These are phyloP conservation scores for Trypanosoma grayi DNA, from an alignment of 208 protist species.

Conservation along the genomic window DNA sequence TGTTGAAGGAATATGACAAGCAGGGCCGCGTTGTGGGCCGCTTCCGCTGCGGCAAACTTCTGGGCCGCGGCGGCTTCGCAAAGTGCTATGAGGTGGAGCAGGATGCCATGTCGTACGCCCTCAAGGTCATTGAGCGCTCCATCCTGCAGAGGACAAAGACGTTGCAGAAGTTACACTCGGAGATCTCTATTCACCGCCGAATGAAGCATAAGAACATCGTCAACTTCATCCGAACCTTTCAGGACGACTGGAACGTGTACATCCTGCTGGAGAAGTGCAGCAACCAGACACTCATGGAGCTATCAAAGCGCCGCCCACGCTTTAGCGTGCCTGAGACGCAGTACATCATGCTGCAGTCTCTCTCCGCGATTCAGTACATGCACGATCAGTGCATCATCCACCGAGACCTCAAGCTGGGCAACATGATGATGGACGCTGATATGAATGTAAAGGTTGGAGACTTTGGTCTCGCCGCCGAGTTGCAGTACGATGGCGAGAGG, in stretches of 20 bases:
- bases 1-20: conserved; percentile 20
- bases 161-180: conserved; percentile 94
- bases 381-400: conserved; percentile 95
- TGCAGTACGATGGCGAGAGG: conserved; percentile 91
- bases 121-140: conserved; percentile 94
- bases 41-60: conserved; percentile 57
- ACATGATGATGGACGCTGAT: conserved; percentile 92
- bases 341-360: conserved; percentile 93
- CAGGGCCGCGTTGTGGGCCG: conserved; percentile 39
- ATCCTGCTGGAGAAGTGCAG: conserved; percentile 98
- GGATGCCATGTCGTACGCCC: conserved; percentile 79
- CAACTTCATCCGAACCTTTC: conserved; percentile 95
- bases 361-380: conserved; percentile 95
- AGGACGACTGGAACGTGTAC: conserved; percentile 97
- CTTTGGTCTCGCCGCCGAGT: conserved; percentile 92
- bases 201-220: conserved; percentile 97
- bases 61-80: conserved; percentile 96
- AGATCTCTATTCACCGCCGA: conserved; percentile 97
- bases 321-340: conserved; percentile 93
- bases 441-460: conserved; percentile 94
- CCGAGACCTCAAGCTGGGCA: conserved; percentile 96
- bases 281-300: conserved; percentile 96
- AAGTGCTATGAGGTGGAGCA: conserved; percentile 95
- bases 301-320: conserved; percentile 87
- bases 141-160: conserved; percentile 92